phyloP scores from a whole-genome alignment of 2,329 filamentous ascomycete species.

The Penicillium sp. region DNA sequence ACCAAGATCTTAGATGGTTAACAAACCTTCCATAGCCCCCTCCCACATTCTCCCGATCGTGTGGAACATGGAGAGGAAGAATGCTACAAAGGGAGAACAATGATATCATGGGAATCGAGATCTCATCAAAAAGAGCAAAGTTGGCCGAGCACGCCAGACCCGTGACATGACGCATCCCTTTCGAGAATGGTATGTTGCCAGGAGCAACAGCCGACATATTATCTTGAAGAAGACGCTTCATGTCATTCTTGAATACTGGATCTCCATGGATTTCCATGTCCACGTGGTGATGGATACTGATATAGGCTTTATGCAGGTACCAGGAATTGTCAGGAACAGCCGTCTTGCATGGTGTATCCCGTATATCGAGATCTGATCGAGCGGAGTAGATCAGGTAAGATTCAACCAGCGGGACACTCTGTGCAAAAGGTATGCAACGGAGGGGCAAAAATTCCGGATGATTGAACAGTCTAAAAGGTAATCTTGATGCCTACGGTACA shows the following conservation, averaged over 20 bases:
- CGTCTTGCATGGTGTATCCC: neutral
- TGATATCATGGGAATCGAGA: conserved; percentile 14
- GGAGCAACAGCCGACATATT: conserved; percentile 16
- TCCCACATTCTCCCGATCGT: conserved; percentile 20
- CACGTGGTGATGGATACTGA: conserved; percentile 22
- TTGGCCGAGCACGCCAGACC: conserved; percentile 16
- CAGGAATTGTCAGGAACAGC: conserved; percentile 19
- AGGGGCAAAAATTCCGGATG: neutral
- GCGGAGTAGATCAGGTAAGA: neutral
- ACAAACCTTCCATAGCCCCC: neutral
- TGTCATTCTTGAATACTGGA: conserved; percentile 17
- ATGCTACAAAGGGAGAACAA: conserved; percentile 26
- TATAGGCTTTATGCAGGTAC: too few relatives aligned
- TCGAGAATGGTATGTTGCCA: conserved; percentile 19
- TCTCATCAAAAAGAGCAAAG: conserved; percentile 8
- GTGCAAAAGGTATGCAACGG: neutral
- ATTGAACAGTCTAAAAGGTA: conserved; percentile 33
- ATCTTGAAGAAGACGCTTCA: too few relatives aligned
- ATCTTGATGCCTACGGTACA: conserved; percentile 55
- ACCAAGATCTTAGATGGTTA: neutral
- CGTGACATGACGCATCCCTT: conserved; percentile 17
- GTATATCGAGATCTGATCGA: neutral
- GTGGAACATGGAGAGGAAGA: conserved; percentile 2
- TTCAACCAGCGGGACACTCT: neutral
- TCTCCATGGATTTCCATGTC: conserved; percentile 18